Evolutionary conservation across 2,329 filamentous ascomycete genomes (phyloP), one percentile per base, ranked within the genome.

Genomic region (Pestalotiopsis sp.): DNA sequence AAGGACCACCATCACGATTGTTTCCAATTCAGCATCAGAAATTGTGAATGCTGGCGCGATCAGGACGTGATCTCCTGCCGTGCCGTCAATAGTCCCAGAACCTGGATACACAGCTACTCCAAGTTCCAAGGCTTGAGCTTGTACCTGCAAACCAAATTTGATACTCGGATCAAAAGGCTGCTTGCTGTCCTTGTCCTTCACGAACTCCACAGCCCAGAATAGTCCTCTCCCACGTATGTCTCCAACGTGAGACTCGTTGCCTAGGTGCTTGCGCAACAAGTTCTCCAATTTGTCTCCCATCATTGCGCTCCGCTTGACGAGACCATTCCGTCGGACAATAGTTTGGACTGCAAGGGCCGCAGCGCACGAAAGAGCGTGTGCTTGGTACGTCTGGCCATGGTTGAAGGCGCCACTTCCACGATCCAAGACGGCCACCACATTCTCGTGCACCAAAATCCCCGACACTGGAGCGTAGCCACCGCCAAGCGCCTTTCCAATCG

Each of bases 381-480:
- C 79, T 36, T 83, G 81, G 70, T 83, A 90, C 0, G 88, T 91
- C 69, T 90, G 88, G 0, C 88, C 88, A 72, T 91, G 88, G n/a
- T 82, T 80, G 73, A 90, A 90, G 1, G 77, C 77, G 75, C 74
- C 79, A 23, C 61, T 80, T 75, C 72, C 84, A 75, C 52, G 80
- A 57, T 82, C 74, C 27, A 90, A 77, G 0, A 77, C 82, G 17
- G 87, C 79, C 17, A 86, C 79, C 3, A 91, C 82, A 11, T 80
- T 80, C 4, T 82, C 75, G 52, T 82, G 84, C 11, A 87, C 82
- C 13, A 92, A 80, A 56, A 92, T 81, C 1, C 82, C 90, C 1
- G 90, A 87, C n/a, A 91, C 81, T 1, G 88, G 83, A 69, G 84
- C 83, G 73, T 88, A 91, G 0, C 90, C 90, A 56, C 85, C 90